Base-by-base conservation (phyloP, 225 moss, liverwort and hornwort species). In the Ulota crispa region DNA sequence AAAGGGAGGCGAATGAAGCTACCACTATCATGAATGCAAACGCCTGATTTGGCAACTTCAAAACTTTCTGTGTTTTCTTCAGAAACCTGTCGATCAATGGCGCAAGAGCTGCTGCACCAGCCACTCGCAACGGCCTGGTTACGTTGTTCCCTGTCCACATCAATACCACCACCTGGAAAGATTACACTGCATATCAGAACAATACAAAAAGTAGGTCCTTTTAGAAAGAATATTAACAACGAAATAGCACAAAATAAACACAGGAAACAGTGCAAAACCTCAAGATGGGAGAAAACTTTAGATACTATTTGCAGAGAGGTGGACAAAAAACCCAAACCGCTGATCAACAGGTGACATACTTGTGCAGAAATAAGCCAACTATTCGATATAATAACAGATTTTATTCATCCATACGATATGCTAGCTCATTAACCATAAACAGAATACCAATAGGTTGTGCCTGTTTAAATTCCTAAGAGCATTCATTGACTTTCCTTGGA, bases 81-180 rank as follows among this genome's bases (percentile, higher is more conserved):
- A 99, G 78, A 80, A 94, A 93, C 86, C 71, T 94, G 64, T 96
- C 94, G 59, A 99, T 84, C 24, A 92, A 85, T 39, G 99, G 96
- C 8, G 96, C 99, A 60, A 99, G 83, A 77, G 92, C 99, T 83
- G 98, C 98, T 82, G 96, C 96, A 66, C 96, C 98, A 19, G 98
- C 98, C 54, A 99, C 94, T 72, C 96, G 91, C 74, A 99, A 89
- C 23, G 98, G 98, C 79, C 94, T 91, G 13, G 99, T 99, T 75
- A 99, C 93, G 79, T 99, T 99, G 86, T 99, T 99, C 56, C 96
- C 96, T 70, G 94, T 94, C 99, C 99, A 99, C 99, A 99, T 99
- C 69, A 96, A 88, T 60, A 99, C 86, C 10, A 96, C 96, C 14
- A 99, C 89, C 95, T 94, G 83, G 74, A 75, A 82, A 83, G 63